Percentiles rank a stretch among this genome's conserved stretches.
These are phyloP conservation scores for Rhodosporidiobolus odoratus DNA, from an alignment of 768 basidiomycete genomes.

Conservation along the genomic window DNA sequence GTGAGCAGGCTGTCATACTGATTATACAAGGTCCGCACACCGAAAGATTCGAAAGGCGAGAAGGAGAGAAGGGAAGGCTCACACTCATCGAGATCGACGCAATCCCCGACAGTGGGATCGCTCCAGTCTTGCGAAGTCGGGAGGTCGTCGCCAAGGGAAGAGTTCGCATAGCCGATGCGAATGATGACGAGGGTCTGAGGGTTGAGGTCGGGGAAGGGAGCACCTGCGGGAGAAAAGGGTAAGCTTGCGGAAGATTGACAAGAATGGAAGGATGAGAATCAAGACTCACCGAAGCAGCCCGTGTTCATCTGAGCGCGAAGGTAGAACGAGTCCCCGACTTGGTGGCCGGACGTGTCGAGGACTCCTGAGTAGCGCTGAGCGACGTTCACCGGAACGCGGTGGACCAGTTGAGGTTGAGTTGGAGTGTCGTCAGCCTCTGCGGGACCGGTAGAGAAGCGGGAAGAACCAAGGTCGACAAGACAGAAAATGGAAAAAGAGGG, in stretches of 20 bases:
- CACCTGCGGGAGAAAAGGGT: neutral
- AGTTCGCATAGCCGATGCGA: neutral
- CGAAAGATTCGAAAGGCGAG: neutral
- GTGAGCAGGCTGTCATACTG: no score
- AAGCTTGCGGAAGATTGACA: no score
- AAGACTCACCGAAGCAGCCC: conserved; percentile 5
- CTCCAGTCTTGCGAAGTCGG: neutral
- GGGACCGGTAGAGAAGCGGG: neutral
- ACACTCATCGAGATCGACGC: conserved; percentile 2
- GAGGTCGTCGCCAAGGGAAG: neutral
- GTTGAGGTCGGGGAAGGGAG: conserved; percentile 9
- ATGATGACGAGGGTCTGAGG: conserved; percentile 7
- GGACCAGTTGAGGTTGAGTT: conserved; percentile 16
- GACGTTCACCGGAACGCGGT: conserved; percentile 33
- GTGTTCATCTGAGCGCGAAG: conserved; percentile 21
- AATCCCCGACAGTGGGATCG: neutral
- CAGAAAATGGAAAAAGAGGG: neutral
- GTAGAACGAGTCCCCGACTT: conserved; percentile 31
- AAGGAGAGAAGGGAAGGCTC: neutral
- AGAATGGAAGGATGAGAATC: neutral
- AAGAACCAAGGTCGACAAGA: neutral
- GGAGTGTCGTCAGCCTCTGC: conserved; percentile 40
- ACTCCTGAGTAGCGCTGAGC: conserved; percentile 40
- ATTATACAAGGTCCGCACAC: no score
- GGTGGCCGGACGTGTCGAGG: conserved; percentile 34